Evolutionary conservation across 192 early-diverging fungal genomes (phyloP), one percentile per base, ranked within the genome.

Genomic region (Bifiguratus adelaidae): DNA sequence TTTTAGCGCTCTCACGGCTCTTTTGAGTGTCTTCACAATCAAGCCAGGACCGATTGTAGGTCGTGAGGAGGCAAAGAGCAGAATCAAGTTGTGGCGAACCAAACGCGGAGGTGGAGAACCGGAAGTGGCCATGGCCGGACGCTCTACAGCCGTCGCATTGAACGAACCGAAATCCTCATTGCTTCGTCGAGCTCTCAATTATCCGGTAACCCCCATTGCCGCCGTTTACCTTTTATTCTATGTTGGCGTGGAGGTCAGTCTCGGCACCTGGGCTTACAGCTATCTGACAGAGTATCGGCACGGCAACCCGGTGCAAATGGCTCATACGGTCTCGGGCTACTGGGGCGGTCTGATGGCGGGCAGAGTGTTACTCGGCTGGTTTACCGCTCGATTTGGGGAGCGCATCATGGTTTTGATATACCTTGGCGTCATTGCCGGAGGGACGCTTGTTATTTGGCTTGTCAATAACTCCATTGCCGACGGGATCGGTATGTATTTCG

Each of bases 1-100:
- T 11, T 4, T 50, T 12, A n/a, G 53, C 1, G 55, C 53, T 26
- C 30, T 58, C 6, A 38, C 58, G 2, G n/a, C 30, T 6, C 38
- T 65, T 15, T 28, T 30, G 3, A 33, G 54, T 19, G 15, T 46
- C 4, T 65, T 65, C 27, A 27, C 55, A 6, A 28, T 30, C 4
- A 25, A 48, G 4, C 45, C 22, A 16, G n/a, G 41, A 52, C 30
- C 30, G 47, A n/a, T n/a, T n/a, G n/a, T n/a, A n/a, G n/a, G n/a
- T n/a, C n/a, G n/a, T n/a, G n/a, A n/a, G n/a, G n/a, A n/a, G n/a
- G n/a, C n/a, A n/a, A n/a, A n/a, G n/a, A n/a, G n/a, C n/a, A n/a
- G n/a, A n/a, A n/a, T n/a, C n/a, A n/a, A n/a, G n/a, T n/a, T n/a
- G n/a, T n/a, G n/a, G n/a, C n/a, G n/a, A n/a, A n/a, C n/a, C n/a